Evolutionary conservation across 352 stramenopile species (phyloP), one percentile per base, ranked within the genome.

Genomic region (Pythium periplocum): DNA sequence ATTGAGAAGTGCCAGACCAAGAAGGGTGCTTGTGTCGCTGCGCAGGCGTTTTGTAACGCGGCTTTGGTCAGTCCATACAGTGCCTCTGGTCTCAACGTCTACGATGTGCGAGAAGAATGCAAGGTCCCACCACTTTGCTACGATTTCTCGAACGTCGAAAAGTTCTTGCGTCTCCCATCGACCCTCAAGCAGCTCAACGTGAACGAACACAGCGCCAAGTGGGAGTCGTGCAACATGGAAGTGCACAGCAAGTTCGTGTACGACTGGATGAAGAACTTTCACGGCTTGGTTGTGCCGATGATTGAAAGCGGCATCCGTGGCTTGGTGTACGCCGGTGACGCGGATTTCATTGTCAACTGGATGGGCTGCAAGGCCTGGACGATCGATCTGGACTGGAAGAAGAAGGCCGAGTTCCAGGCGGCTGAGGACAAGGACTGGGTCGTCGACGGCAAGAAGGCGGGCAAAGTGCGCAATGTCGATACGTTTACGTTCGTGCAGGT

Each of bases 341-440:
- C 91, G 9, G 96, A 99, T 63, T 98, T 98, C 57, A 98, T 99
- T 56, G 97, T 95, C 48, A 99, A 99, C 67, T 99, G 97, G 81
- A 75, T 98, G 56, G 96, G 96, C 49, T 98, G 97, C 70, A 84
- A 97, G 67, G 95, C 94, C 1, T 99, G 96, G 96, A 98, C 93
- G n/a, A 55, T 95, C 3, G 80, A 76, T 44, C 69, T 99, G 48
- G 80, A 96, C 10, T 99, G 96, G 96, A 83, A 64, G 58, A 71
- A 87, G 53, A 68, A 78, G 51, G 55, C 62, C n/a, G 55, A 78
- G 53, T 90, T 88, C 42, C 41, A 67, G 9, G 59, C 55, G 31
- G 74, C 71, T 2, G 57, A 68, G 33, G 81, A 91, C 57, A 69
- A 78, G 33, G 72, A 80, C 37, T 91, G 75, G 75, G 36, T 69